Base-by-base conservation (phyloP, 192 early-diverging fungal genomes). In the Coemansia sp. region DNA sequence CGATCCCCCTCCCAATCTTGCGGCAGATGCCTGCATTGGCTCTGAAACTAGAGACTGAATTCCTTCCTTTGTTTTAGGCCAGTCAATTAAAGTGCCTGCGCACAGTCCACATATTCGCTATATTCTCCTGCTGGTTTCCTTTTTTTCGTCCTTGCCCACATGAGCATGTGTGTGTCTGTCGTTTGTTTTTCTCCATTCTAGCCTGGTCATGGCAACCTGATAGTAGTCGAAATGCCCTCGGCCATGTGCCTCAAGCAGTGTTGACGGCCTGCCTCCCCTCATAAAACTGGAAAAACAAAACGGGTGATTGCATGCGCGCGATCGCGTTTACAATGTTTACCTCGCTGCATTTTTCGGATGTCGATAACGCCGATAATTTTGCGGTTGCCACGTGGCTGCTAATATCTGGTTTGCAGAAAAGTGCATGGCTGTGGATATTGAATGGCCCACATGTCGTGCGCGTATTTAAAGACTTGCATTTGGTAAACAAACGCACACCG, bases 271-370 rank as follows among this genome's bases (percentile, higher is more conserved):
- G 5, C 36, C 36, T 38, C 9, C 36, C 36, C 9, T 38, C 9
- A 38, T 38, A 14, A 43, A 43, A 43, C 6, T 36, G 35, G 35
- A 43, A 43, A 11, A 43, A 38, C 9, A 38, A 7, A 9, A 38
- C 36, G 9, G 36, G 36, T 38, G 4, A 19, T 48, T 20, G 13
- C 25, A 19, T 52, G 50, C 10, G 25, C 22, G 22, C 50, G 7
- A 52, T 20, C 25, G 22, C 22, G n/a, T 29, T 9, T 25, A 19
- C 19, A 52, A 52, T 52, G 6, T 52, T 22, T 4, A 14, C 50
- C 50, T 52, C 50, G 50, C 13, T 23, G 2, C 7, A 52, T 52
- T 52, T 52, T 52, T 52, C 20, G 50, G 50, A 22, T 52, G 50
- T 9, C 25, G 13, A 10, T 25, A 22, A 52, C 11, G 25, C 50